Base-by-base conservation (phyloP, 805 yeast genomes). In the Kodamaea nitidulidarum region DNA sequence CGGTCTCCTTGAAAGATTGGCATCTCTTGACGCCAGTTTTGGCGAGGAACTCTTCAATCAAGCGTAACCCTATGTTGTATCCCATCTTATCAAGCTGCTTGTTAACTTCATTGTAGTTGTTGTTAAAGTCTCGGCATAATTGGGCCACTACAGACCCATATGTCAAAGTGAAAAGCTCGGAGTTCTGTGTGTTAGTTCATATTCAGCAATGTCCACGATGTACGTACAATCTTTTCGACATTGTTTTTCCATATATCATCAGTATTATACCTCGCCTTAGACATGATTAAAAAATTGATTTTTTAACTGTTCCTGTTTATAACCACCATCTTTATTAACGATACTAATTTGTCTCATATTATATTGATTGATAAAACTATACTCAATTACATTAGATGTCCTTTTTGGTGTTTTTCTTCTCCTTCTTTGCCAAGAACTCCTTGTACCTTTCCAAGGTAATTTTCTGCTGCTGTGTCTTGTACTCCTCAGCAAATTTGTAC, bases 111-210 rank as follows among this genome's bases (percentile, higher is more conserved):
- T 55, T 57, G 58, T 87, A 90, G 59, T 90, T 85, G 46, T 78
- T 73, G 39, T 81, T 75, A 60, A 76, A 81, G 55, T 93, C 98
- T 42, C 81, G 78, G 56, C 96, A 88, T 38, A 93, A 66, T 54
- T 91, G 97, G 10, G 95, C 78, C 35, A 93, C 98, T 35, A 93
- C 78, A 2, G 96, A 81, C 7, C 98, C 98, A 53, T 93, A 93
- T 1, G 96, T 91, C 43, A 93, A 67, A n/a, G 96, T 87, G 63
- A 93, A 87, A 38, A 93, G 71, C 62, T 93, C 98, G 2, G 95
- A 82, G 58, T 90, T 93, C 83, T 80, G 40, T 4, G 17, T 25
- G 41, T 43, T 51, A 45, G 41, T 15, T 25, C n/a, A 25, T 7
- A 7, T 4, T n/a, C 10, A 25, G 12, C n/a, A 26, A 12, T 15